Conservation (phyloP, 257 asterid species). For the Dorcoceras hygrometricum region DNA sequence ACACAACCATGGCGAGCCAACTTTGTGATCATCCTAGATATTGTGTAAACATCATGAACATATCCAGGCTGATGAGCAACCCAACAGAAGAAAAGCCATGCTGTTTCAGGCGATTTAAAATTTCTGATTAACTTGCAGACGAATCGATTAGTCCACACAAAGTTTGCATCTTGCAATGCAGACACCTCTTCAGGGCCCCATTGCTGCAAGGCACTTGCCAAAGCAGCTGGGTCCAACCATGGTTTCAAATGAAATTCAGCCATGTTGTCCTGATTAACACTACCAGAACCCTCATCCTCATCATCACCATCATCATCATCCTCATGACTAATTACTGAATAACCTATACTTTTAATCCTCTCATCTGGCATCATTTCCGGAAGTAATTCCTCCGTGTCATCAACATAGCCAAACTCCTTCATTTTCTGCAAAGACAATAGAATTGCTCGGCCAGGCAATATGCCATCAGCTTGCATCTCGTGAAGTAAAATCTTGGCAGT, state of each 20-base stretch:
- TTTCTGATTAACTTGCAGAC: slow-evolving; percentile 82
- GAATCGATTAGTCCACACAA: slow-evolving; percentile 76
- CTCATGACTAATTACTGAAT: slow-evolving; percentile 39
- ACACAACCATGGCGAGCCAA: slow-evolving; percentile 67
- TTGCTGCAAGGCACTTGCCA: slow-evolving; percentile 63
- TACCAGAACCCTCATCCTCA: slow-evolving; percentile 40
- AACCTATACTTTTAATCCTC: slow-evolving; percentile 56
- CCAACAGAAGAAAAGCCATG: slow-evolving; percentile 90
- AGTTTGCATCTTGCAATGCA: slow-evolving; percentile 51
- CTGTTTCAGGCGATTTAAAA: slow-evolving; percentile 67
- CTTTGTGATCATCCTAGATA: slow-evolving; percentile 76
- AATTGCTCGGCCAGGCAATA: slow-evolving; percentile 86
- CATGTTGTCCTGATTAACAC: slow-evolving; percentile 23
- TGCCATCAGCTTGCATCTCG: slow-evolving; percentile 81
- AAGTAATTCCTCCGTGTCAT: slow-evolving; percentile 49
- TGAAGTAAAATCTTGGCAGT: slow-evolving; percentile 58
- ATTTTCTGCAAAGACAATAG: slow-evolving; percentile 49
- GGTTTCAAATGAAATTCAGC: slow-evolving; percentile 64
- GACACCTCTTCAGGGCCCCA: slow-evolving; percentile 74
- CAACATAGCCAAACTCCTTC: slow-evolving; percentile 67
- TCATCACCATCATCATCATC: slow-evolving; percentile 59
- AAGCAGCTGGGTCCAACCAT: slow-evolving; percentile 88
- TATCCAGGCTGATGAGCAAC: slow-evolving; percentile 74
- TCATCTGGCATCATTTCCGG: slow-evolving; percentile 69
- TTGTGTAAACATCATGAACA: slow-evolving; percentile 75